These are phyloP conservation scores for Globisporangium barbulae DNA, from an alignment of 352 stramenopile genomes.

Conservation along the genomic window DNA sequence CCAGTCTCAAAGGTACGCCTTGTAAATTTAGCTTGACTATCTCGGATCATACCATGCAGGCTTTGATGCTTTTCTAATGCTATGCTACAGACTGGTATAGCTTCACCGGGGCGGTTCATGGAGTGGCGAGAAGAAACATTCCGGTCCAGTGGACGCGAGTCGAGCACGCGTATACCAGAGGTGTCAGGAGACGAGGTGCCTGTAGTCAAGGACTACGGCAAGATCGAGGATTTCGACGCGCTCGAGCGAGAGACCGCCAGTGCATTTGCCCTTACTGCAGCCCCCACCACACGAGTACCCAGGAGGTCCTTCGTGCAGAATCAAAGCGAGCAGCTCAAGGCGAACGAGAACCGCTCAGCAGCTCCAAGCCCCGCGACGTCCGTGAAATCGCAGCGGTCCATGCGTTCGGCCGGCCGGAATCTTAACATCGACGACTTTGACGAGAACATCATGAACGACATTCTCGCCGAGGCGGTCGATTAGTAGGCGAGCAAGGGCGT, in stretches of 20 bases:
- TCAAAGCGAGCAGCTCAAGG: conserved; percentile 6
- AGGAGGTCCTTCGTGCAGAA: neutral
- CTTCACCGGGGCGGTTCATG: conserved; percentile 9
- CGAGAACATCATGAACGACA: conserved; percentile 67
- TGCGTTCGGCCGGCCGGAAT: conserved; percentile 12
- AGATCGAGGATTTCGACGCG: conserved; percentile 12
- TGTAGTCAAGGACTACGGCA: conserved; percentile 11
- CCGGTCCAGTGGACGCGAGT: conserved; percentile 13
- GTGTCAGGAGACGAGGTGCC: conserved; percentile 1
- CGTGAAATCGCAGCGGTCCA: conserved; percentile 11
- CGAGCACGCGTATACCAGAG: conserved; percentile 8
- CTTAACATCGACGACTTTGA: conserved; percentile 59
- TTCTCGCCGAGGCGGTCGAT: conserved; percentile 31
- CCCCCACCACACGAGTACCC: neutral
- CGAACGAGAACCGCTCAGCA: conserved; percentile 3
- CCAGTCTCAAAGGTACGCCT: conserved; percentile 6
- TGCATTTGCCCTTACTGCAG: neutral
- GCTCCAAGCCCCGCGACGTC: conserved; percentile 1
- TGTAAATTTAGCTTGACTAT: too few species aligned
- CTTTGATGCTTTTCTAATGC: too few species aligned
- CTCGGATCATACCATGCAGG: too few species aligned
- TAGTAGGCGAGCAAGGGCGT: neutral
- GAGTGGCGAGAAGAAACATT: conserved; percentile 13
- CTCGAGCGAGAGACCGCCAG: conserved; percentile 18
- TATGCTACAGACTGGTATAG: neutral